Evolutionary conservation across 177 flowering plant genomes (phyloP).

Genomic region (Vitis hybrid): DNA sequence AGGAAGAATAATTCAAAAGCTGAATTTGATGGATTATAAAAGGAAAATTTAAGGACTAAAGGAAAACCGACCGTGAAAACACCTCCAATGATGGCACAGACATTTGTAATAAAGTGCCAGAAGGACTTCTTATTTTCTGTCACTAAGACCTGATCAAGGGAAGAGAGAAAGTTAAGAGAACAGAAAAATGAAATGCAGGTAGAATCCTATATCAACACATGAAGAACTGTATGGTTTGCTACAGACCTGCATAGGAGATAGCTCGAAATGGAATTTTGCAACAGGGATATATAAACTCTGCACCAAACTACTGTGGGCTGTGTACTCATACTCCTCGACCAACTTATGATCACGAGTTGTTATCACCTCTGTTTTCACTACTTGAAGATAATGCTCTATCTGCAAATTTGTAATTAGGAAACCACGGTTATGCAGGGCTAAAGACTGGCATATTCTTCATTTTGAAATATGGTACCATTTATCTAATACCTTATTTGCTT

Average conservation of each 20-base stretch:
- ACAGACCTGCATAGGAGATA: constrained; percentile 94
- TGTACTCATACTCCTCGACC: constrained; percentile 91
- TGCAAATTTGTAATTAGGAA: constrained; percentile 30
- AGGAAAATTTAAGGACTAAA: neutral
- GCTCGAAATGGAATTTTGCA: constrained; percentile 87
- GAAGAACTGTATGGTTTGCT: neutral
- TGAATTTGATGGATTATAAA: neutral
- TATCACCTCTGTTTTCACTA: constrained; percentile 84
- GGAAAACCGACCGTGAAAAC: constrained; percentile 76
- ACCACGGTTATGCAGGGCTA: too few species aligned
- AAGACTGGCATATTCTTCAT: too few species aligned
- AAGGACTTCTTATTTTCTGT: constrained; percentile 78
- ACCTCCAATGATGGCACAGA: constrained; percentile 96
- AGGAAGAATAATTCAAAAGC: constrained; percentile 9
- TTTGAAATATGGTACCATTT: neutral
- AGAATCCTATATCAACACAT: neutral
- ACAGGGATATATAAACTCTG: constrained; percentile 71
- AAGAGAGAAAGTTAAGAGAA: neutral
- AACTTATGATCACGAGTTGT: constrained; percentile 43
- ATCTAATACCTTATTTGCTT: neutral
- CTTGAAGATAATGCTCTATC: constrained; percentile 96
- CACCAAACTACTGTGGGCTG: constrained; percentile 91
- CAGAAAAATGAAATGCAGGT: neutral
- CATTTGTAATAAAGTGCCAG: constrained; percentile 90
- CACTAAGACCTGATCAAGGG: constrained; percentile 33